Evolutionary conservation across 371 early-diverging fungal genomes (phyloP).

Genomic region (Mortierella sp.): DNA sequence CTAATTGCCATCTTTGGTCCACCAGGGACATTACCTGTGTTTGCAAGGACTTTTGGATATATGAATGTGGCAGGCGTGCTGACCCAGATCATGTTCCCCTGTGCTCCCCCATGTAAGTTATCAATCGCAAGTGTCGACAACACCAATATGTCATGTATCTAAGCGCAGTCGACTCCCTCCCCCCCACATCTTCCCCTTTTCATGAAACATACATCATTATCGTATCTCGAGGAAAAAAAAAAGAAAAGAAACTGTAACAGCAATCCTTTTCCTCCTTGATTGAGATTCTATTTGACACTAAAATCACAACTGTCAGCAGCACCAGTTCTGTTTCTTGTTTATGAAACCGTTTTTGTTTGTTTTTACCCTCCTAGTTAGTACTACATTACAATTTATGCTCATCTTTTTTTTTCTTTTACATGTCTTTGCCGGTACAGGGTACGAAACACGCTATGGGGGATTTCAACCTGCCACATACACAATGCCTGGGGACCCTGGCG

Average conservation of each 20-base stretch:
- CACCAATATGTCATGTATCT: no score
- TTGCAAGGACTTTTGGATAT: slow-evolving; percentile 74
- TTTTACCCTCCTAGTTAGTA: not conserved
- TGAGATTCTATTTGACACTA: not conserved
- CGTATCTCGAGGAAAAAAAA: not conserved
- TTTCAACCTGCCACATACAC: slow-evolving; percentile 72
- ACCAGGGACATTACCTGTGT: slow-evolving; percentile 65
- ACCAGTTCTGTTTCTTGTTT: not conserved
- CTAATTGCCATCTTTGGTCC: slow-evolving; percentile 67
- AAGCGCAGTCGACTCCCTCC: not conserved
- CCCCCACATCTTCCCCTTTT: not conserved
- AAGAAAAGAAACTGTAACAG: no score
- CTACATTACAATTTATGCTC: not conserved
- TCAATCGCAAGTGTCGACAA: no score
- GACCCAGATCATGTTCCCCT: slow-evolving; percentile 77
- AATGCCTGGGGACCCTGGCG: slow-evolving; percentile 82
- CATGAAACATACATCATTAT: not conserved
- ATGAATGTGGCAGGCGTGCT: slow-evolving; percentile 79
- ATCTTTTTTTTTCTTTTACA: not conserved
- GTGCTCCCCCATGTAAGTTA: slow-evolving; percentile 73
- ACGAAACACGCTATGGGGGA: slow-evolving; percentile 70
- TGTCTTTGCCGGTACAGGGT: slow-evolving; percentile 60
- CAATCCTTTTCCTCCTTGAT: not conserved
- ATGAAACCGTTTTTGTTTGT: not conserved
- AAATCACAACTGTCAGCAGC: slow-evolving; percentile 2